These are phyloP conservation scores for Cymbopogon citratus DNA, from an alignment of 176 grass and related monocot species.

Conservation along the genomic window DNA sequence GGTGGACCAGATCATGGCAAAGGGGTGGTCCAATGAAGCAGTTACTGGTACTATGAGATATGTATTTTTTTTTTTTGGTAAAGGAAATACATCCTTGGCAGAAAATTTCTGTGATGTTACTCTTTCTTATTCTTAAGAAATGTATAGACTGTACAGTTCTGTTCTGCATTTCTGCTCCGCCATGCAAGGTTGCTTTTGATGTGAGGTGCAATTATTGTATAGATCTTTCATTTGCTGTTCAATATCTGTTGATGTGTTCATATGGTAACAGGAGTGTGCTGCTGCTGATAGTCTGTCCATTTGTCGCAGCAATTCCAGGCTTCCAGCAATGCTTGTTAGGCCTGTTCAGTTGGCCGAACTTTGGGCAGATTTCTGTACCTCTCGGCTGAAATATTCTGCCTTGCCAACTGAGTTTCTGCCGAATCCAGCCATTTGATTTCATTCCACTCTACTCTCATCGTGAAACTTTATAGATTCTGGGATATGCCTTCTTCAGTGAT, in stretches of 20 bases:
- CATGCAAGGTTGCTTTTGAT: not conserved
- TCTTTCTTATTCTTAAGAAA: not conserved
- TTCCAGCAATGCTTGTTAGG: not conserved
- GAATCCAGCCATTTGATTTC: not conserved
- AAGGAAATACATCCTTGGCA: not conserved
- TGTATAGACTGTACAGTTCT: not conserved
- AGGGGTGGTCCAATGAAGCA: not conserved
- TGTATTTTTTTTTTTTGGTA: conserved; percentile 35
- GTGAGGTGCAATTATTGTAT: not conserved
- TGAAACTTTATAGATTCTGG: not conserved
- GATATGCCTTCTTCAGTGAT: not conserved
- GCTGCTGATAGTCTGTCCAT: not conserved
- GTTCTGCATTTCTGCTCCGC: not conserved
- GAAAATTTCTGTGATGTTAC: not conserved
- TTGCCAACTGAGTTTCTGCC: no score
- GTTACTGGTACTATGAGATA: not conserved
- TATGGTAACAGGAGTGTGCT: not conserved
- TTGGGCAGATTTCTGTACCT: no score
- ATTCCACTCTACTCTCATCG: not conserved
- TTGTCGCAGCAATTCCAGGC: not conserved
- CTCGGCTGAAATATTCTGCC: no score
- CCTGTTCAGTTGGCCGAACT: no score
- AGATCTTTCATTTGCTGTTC: not conserved
- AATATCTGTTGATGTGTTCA: not conserved
- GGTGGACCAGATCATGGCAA: conserved; percentile 5